Conservation (phyloP, 208 protist genomes). For the Perkinsela sp. region DNA sequence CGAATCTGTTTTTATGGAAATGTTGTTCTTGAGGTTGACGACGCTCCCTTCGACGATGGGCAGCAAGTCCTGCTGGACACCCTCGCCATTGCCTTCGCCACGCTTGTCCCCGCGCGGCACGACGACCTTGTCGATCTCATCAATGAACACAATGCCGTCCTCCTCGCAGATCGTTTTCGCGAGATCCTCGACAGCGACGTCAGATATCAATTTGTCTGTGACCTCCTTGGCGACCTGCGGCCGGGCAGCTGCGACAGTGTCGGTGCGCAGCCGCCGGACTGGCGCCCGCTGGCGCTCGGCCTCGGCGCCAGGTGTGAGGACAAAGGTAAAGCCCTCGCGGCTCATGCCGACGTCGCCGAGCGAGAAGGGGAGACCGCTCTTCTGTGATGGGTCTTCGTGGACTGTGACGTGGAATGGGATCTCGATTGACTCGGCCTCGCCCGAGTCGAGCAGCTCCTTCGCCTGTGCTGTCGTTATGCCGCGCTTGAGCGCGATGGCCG, state of each 20-base stretch:
- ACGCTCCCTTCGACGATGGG: constrained; percentile 84
- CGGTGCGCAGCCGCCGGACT: constrained; percentile 21
- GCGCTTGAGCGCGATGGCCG: background rate
- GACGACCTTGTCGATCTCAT: constrained; percentile 93
- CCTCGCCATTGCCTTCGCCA: constrained; percentile 33
- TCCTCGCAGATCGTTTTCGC: constrained; percentile 50
- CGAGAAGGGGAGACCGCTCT: background rate
- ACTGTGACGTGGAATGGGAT: constrained; percentile 4
- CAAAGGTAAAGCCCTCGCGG: constrained; percentile 1
- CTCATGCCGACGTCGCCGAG: background rate
- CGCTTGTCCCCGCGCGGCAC: background rate
- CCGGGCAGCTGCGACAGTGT: constrained; percentile 36
- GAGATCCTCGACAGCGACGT: constrained; percentile 41
- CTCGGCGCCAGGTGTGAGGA: constrained; percentile 3
- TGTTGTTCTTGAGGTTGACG: constrained; percentile 82
- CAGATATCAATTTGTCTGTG: constrained; percentile 58
- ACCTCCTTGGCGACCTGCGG: constrained; percentile 46
- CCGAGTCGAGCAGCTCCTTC: constrained; percentile 3
- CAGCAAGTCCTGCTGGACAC: constrained; percentile 87
- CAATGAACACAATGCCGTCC: constrained; percentile 89
- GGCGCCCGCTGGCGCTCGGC: constrained; percentile 6
- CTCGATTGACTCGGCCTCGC: constrained; percentile 4
- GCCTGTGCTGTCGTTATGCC: background rate
- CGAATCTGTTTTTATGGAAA: constrained; percentile 73
- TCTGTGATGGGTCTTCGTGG: background rate